Evolutionary conservation across 164 flowering plant genomes (phyloP).

Genomic region (Vitis rupestris): DNA sequence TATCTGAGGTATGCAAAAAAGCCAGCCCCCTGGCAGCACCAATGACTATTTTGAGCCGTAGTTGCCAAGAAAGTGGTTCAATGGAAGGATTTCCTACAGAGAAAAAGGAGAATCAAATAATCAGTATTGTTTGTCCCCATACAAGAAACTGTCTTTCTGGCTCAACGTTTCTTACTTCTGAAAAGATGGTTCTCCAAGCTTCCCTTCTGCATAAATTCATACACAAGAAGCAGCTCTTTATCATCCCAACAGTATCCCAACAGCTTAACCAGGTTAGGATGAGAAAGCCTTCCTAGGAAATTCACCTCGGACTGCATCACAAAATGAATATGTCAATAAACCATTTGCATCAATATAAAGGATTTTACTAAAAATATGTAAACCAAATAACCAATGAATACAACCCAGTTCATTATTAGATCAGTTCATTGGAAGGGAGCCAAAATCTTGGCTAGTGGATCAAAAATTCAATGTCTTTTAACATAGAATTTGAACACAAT

Average conservation of each 20-base stretch:
- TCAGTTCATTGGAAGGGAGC: background rate
- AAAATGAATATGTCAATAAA: background rate
- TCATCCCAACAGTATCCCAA: conserved; percentile 67
- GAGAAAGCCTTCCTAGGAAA: conserved; percentile 70
- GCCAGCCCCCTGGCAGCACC: conserved; percentile 72
- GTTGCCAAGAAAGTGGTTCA: conserved; percentile 57
- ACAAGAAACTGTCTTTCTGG: background rate
- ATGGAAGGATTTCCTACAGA: conserved; percentile 37
- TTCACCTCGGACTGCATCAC: conserved; percentile 54
- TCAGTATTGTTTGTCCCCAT: background rate
- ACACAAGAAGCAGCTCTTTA: conserved; percentile 52
- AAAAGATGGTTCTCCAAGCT: conserved; percentile 65
- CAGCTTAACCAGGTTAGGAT: conserved; percentile 71
- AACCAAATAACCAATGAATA: background rate
- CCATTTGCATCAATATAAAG: background rate
- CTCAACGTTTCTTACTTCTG: conserved; percentile 30
- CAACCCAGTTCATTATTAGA: background rate
- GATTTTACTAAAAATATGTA: no score
- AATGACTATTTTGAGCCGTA: conserved; percentile 50
- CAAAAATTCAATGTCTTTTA: no score
- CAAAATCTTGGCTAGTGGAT: no score
- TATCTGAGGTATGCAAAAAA: conserved; percentile 56
- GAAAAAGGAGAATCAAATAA: background rate
- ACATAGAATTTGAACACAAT: no score
- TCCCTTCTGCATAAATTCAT: conserved; percentile 55